Conservation (phyloP, 1,139 yeast species). For the Sugiyamaella grinbergsii region DNA sequence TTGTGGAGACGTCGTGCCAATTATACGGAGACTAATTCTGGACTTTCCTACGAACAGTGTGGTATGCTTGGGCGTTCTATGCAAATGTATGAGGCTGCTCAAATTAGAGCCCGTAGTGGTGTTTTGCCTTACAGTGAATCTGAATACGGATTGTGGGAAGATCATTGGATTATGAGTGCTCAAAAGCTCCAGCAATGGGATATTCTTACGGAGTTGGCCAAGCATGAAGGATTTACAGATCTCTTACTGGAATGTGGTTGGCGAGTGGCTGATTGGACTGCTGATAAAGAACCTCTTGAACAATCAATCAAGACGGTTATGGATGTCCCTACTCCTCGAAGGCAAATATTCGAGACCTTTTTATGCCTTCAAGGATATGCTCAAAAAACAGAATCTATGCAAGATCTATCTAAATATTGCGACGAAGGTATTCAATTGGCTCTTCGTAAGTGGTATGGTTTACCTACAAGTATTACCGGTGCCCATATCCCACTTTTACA, state of each 20-base stretch:
- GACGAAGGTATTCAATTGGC: conserved; percentile 97
- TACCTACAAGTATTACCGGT: conserved; percentile 72
- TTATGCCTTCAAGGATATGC: conserved; percentile 91
- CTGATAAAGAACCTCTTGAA: conserved; percentile 91
- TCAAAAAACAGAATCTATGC: conserved; percentile 77
- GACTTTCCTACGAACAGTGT: conserved; percentile 89
- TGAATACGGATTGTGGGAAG: conserved; percentile 97
- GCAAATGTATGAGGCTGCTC: conserved; percentile 95
- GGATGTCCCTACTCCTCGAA: conserved; percentile 98
- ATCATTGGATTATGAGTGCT: conserved; percentile 96
- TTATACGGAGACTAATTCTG: conserved; percentile 88
- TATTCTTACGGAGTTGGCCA: conserved; percentile 90
- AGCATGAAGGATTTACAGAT: conserved; percentile 97
- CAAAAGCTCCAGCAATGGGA: conserved; percentile 99
- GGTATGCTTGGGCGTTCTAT: conserved; percentile 96
- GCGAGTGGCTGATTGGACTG: conserved; percentile 98
- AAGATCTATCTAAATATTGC: conserved; percentile 78
- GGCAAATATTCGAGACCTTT: conserved; percentile 94
- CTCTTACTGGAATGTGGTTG: conserved; percentile 95
- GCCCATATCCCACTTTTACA: conserved; percentile 92
- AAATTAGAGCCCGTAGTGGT: conserved; percentile 94
- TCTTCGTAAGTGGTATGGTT: conserved; percentile 87
- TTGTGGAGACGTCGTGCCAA: conserved; percentile 96
- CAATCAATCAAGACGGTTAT: conserved; percentile 93
- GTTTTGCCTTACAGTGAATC: conserved; percentile 94